phyloP scores from a whole-genome alignment of 305 asterid genomes.

The Petunia hybrid region DNA sequence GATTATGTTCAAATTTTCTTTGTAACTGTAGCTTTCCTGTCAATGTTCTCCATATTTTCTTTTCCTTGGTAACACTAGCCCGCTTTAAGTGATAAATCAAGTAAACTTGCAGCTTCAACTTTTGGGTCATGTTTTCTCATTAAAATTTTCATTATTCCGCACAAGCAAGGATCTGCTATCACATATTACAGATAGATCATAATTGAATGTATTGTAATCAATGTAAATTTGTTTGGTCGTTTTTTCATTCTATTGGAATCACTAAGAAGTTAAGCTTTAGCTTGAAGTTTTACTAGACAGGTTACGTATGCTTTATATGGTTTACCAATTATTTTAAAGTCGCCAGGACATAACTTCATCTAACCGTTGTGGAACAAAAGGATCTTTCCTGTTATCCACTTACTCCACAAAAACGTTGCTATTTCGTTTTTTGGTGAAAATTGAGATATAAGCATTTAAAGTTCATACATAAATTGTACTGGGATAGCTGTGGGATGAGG shows the following conservation, averaged over 20 bases:
- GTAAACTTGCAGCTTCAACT: neutral
- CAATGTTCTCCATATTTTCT: neutral
- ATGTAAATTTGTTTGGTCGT: neutral
- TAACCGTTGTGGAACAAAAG: neutral
- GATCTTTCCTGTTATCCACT: neutral
- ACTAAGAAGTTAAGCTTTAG: neutral
- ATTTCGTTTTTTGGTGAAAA: no score
- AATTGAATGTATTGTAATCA: neutral
- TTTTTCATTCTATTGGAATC: conserved; percentile 24
- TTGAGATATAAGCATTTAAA: neutral
- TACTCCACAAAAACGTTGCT: neutral
- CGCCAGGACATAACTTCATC: neutral
- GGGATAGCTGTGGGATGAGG: neutral
- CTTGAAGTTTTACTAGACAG: neutral
- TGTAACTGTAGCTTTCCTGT: neutral
- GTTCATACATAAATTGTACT: neutral
- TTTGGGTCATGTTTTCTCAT: neutral
- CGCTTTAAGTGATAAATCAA: neutral
- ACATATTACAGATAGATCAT: neutral
- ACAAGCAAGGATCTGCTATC: neutral
- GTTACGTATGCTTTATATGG: neutral
- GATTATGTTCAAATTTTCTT: neutral
- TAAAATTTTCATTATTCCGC: neutral
- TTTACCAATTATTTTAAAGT: neutral
- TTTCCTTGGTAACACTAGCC: neutral